Percentiles rank a stretch among this genome's conserved stretches.
Evolutionary conservation across 2,329 filamentous ascomycete species (phyloP).

Genomic region (Pestalotiopsis sp.): DNA sequence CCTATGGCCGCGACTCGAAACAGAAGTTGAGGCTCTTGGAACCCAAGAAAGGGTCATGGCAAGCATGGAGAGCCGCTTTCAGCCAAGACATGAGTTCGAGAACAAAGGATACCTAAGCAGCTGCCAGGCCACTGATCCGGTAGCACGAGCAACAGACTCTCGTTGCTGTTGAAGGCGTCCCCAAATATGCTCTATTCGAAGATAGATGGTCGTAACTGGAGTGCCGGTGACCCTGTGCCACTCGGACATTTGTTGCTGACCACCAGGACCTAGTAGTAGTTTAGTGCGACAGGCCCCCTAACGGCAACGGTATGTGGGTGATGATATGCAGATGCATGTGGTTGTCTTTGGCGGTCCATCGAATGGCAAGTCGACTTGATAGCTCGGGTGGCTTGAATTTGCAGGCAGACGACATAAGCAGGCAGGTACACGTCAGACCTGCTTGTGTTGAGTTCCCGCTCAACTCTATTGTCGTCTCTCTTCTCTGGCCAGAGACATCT

Average conservation of each 20-base stretch:
- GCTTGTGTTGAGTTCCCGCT: neutral
- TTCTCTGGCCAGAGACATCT: no score
- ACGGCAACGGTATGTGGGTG: neutral
- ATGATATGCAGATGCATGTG: neutral
- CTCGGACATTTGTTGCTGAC: constrained; percentile 7
- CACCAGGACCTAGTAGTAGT: neutral
- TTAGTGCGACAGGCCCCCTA: neutral
- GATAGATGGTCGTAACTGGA: no score
- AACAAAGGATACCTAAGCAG: neutral
- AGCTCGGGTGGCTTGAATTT: neutral
- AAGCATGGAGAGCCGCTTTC: neutral
- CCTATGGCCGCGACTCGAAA: neutral
- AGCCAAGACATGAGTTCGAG: neutral
- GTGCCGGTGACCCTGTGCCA: neutral
- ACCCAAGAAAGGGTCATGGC: neutral
- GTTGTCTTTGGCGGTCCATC: neutral
- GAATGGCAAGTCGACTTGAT: neutral
- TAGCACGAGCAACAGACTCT: neutral
- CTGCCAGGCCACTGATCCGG: neutral
- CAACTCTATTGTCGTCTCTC: no score
- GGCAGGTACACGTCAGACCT: neutral
- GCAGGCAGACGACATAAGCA: no score
- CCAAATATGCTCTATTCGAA: neutral
- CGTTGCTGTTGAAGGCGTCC: neutral
- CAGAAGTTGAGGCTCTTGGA: neutral